Conservation (phyloP, 768 basidiomycete species). For the Leccinum boreale region DNA sequence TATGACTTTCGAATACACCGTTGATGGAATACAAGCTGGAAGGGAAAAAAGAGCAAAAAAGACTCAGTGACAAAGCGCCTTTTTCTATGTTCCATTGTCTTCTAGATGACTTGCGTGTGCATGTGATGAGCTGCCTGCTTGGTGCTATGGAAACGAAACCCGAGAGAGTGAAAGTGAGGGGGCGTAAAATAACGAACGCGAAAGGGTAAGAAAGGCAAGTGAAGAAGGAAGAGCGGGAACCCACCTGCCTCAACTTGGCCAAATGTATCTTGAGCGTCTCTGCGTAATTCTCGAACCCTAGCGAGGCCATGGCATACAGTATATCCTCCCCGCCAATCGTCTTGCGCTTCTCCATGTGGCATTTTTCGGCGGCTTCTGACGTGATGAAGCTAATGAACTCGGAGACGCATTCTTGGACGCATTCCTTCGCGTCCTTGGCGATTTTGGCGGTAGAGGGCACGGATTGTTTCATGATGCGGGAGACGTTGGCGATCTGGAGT, state of each 20-base stretch:
- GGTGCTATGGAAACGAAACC: slow-evolving; percentile 15
- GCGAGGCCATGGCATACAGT: slow-evolving; percentile 84
- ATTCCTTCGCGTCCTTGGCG: slow-evolving; percentile 97
- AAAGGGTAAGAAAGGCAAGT: not conserved
- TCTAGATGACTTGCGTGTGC: slow-evolving; percentile 23
- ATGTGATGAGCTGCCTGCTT: slow-evolving; percentile 28
- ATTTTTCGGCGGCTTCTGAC: slow-evolving; percentile 93
- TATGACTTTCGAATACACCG: not conserved
- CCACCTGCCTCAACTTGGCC: slow-evolving; percentile 81
- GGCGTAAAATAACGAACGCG: not conserved
- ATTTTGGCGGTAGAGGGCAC: slow-evolving; percentile 92
- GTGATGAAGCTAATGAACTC: slow-evolving; percentile 99
- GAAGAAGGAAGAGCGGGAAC: not conserved
- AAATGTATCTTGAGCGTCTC: slow-evolving; percentile 91
- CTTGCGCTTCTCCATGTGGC: slow-evolving; percentile 92
- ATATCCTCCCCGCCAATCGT: slow-evolving; percentile 98
- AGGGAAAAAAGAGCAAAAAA: not conserved
- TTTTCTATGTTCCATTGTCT: slow-evolving; percentile 12
- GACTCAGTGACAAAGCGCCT: not conserved
- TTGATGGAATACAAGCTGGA: not conserved
- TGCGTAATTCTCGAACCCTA: slow-evolving; percentile 94
- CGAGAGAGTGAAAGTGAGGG: not conserved
- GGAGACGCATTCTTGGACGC: slow-evolving; percentile 96
- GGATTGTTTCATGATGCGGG: slow-evolving; percentile 92
- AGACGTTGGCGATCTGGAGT: slow-evolving; percentile 89